These are phyloP conservation scores for Urochloa ruziziensis DNA, from an alignment of 176 grass and related monocot genomes.

Conservation along the genomic window DNA sequence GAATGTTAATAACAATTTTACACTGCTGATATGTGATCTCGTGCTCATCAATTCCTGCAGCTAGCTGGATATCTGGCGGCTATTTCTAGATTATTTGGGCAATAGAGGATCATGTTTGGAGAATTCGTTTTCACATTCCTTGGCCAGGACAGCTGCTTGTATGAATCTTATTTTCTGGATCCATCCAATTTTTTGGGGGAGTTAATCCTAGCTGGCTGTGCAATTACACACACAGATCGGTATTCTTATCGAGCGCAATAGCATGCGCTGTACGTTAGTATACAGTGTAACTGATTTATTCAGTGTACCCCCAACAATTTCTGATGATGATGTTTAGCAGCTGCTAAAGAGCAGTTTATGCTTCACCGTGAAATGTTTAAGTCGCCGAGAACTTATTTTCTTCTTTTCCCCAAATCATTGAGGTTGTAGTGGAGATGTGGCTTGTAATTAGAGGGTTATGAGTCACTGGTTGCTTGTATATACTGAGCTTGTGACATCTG, in stretches of 20 bases:
- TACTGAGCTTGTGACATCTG: not conserved
- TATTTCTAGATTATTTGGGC: slow-evolving; percentile 51
- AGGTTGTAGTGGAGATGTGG: not conserved
- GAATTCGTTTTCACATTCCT: slow-evolving; percentile 11
- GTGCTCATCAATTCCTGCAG: slow-evolving; percentile 53
- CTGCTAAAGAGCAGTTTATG: slow-evolving; percentile 12
- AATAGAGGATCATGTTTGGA: slow-evolving; percentile 14
- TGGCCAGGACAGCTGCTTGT: not conserved
- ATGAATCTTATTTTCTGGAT: slow-evolving; percentile 19
- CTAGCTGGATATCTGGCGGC: slow-evolving; percentile 67
- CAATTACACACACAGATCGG: not conserved
- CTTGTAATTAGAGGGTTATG: not conserved
- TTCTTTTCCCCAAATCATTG: not conserved
- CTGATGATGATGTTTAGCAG: not conserved
- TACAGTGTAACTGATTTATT: not conserved
- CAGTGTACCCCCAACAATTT: slow-evolving; percentile 12
- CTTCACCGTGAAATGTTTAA: not conserved
- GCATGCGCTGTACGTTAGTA: slow-evolving; percentile 1
- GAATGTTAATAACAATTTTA: not conserved
- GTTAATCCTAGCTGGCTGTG: slow-evolving; percentile 19
- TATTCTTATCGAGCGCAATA: not conserved
- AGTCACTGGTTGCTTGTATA: not conserved
- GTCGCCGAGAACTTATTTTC: not conserved
- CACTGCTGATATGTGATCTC: not conserved
- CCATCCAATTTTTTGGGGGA: slow-evolving; percentile 14